These are phyloP conservation scores for Populus tremula DNA, from an alignment of 345 rosid species.

Conservation along the genomic window DNA sequence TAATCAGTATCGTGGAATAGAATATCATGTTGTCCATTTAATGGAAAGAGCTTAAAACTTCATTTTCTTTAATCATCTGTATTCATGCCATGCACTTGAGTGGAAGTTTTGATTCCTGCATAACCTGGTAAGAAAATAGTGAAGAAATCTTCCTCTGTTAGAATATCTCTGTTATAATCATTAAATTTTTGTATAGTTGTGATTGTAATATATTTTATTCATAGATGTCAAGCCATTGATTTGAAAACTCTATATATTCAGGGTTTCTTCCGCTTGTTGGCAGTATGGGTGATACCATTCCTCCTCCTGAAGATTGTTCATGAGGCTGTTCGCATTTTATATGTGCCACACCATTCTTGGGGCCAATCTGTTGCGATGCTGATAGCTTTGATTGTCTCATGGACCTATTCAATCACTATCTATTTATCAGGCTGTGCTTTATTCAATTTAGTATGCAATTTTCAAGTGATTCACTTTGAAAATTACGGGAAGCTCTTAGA, in stretches of 20 bases:
- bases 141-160: neutral
- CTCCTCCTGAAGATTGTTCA: constrained; percentile 30
- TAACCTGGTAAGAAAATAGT: neutral
- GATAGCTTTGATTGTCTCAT: constrained; percentile 25
- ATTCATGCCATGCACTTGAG: neutral
- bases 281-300: constrained; percentile 26
- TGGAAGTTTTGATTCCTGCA: neutral
- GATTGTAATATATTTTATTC: neutral
- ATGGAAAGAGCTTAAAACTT: no score
- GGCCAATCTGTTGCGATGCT: constrained; percentile 20
- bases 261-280: constrained; percentile 37
- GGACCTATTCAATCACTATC: constrained; percentile 26
- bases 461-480: constrained; percentile 40
- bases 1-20: neutral
- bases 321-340: constrained; percentile 19
- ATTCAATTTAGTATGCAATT: constrained; percentile 34
- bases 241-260: constrained; percentile 11
- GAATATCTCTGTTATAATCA: neutral
- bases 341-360: constrained; percentile 16
- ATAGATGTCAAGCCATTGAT: neutral
- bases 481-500: constrained; percentile 38
- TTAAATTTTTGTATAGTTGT: neutral
- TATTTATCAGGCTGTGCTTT: constrained; percentile 32
- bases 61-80: no score
- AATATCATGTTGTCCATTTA: neutral